Base-by-base conservation (phyloP, 164 flowering plant species). In the Berberis thunbergii region DNA sequence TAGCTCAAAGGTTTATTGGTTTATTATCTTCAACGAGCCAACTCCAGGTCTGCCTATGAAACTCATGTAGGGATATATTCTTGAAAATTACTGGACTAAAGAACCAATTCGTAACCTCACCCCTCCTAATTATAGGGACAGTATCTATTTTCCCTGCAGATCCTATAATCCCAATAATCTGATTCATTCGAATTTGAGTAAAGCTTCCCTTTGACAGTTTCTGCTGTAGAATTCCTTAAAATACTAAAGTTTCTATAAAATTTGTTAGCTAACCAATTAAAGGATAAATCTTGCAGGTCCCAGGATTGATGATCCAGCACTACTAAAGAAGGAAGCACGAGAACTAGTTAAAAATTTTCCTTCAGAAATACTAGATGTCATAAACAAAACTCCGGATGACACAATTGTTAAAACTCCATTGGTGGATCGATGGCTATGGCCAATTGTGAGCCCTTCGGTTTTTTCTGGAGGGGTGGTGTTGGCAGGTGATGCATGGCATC, bases 401-500 rank as follows among this genome's bases (percentile, higher is more conserved):
- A 85, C 94, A 12, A 71, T 90, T 54, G 79, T 69, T n/a, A 75
- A 67, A 71, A 83, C 92, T 2, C 91, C 92, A 0, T 72, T 93
- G 1, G 88, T 79, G 4, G 97, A 93, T 66, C 83, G 97, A 26
- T 87, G 96, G 94, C 76, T 90, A 26, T 93, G 98, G 96, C 97
- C 96, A 0, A 68, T 60, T 3, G 12, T 78, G 42, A 83, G 80
- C 71, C 96, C 98, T 48, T 72, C 83, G 0, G 89, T 82, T 54
- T 85, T 89, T 60, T 13, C 68, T 1, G 82, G 84, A 3, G 75
- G 80, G 41, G 83, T 83, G n/a, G 98, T 90, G 57, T 78, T 93
- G 42, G 96, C 69, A 0, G 97, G 98, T 8, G 98, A 93, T 76
- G 98, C 98, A 7, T 90, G 98, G 98, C 98, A 93, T 61, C 98